Base-by-base conservation (phyloP, 2,329 filamentous ascomycete genomes). In the Xylariomycetidae sp. region DNA sequence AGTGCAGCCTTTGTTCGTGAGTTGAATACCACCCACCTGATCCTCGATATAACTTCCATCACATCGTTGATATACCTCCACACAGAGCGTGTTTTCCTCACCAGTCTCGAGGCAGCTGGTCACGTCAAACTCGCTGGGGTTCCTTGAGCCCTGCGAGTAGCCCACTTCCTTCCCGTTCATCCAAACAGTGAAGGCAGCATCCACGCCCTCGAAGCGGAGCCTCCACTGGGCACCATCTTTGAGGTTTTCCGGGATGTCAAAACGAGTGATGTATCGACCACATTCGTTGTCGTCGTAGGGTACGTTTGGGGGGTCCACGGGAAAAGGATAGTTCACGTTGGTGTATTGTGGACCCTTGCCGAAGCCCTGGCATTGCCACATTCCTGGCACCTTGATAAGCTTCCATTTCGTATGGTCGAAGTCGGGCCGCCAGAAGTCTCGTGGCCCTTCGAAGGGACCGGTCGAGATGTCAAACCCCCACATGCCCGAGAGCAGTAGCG, bases 11-110 rank as follows among this genome's bases (percentile, higher is more conserved):
- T 7, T 20, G n/a, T 42, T 15, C 7, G 15, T 20, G 3, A 14
- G 13, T 16, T 16, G 23, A 18, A 17, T 19, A 10, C 19, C 31
- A 46, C 49, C 23, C 32, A 59, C 58, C 46, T 73, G 79, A 39
- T 85, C 80, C 48, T 86, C 82, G 20, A 85, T 74, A 41, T 85
- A 85, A 14, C 72, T 79, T 3, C 80, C 82, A 48, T 86, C 78
- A 20, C 76, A 85, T 46, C 75, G 76, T 52, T 86, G 80, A 41
- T 86, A 86, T 0, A 86, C 82, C 31, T 76, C 69, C 0, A 86
- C 79, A 3, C 72, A 71, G 3, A 87, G 53, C 2, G 61, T 63
- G 40, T 84, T 85, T 28, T 65, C 57, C 1, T 56, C 53, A 4
- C 56, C 50, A 3, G 56, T 25, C 1, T 59, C 52, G 2, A 85